Base-by-base conservation (phyloP, 306 rosid species). In the Quillaja saponaria region DNA sequence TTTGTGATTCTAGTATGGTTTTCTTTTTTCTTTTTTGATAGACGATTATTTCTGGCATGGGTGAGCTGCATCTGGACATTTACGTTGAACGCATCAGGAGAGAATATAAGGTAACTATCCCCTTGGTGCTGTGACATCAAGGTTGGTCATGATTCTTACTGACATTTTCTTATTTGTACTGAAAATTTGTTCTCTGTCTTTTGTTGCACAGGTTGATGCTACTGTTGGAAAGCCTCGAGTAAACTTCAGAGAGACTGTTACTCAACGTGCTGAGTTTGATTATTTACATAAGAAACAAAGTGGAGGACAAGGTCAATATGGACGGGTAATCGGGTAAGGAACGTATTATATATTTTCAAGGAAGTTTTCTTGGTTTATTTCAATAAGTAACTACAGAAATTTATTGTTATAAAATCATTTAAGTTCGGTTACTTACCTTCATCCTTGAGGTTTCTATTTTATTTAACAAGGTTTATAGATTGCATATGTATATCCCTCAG, bases 291-390 rank as follows among this genome's bases (percentile, higher is more conserved):
- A 92, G 77, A 92, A 92, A 81, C 99, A 92, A 74, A 28, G 72
- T 53, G 99, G 99, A 71, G 99, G 99, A 58, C 99, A 92, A 69
- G 99, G 99, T 38, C 99, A 92, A 80, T 92, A 92, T 81, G 99
- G 99, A 60, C 92, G 96, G 21, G 99, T 92, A 62, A 73, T 76
- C 63, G 99, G 99, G 99, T 89, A 81, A 78, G 99, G 76, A 38
- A 64, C 17, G 12, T 7, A 19, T 1, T 4, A 25, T 25, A 25
- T n/a, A 25, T 25, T 1, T 25, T 25, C 31, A 25, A 25, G 31
- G 3, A 25, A 25, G 31, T 17, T 40, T 69, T 66, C 63, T 50
- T 25, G 31, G 31, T 31, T 45, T 13, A 5, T 3, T 15, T 12
- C 14, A 7, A 12, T 33, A 15, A 47, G 15, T 48, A 14, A 46